phyloP scores from a whole-genome alignment of 345 rosid genomes.

The Bruguiera sexangula region DNA sequence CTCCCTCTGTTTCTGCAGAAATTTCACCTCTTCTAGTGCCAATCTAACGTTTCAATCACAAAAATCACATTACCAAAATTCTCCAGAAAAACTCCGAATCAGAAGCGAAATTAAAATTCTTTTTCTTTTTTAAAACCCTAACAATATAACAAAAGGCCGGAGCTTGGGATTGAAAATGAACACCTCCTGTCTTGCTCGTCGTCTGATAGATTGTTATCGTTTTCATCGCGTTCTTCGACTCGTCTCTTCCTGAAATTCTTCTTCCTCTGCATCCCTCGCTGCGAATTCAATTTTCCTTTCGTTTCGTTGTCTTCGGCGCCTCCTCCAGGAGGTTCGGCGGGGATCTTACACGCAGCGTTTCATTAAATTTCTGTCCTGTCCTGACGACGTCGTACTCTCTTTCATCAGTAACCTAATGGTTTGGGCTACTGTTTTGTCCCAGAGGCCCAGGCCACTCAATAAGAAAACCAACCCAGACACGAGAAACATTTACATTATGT shows the following conservation, averaged over 20 bases:
- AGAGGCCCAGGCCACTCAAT: too few relatives aligned
- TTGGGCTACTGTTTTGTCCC: too few relatives aligned
- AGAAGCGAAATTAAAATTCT: neutral
- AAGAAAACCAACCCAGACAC: too few relatives aligned
- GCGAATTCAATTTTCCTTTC: neutral
- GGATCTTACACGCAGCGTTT: too few relatives aligned
- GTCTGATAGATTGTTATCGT: slow-evolving; percentile 29
- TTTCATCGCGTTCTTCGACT: slow-evolving; percentile 42
- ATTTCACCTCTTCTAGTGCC: slow-evolving; percentile 90
- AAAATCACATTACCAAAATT: neutral
- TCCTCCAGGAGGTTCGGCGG: too few relatives aligned
- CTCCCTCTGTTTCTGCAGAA: slow-evolving; percentile 91
- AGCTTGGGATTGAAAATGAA: neutral
- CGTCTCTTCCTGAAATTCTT: slow-evolving; percentile 57
- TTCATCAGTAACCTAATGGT: too few relatives aligned
- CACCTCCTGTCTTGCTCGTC: slow-evolving; percentile 84
- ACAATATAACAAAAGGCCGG: slow-evolving; percentile 6
- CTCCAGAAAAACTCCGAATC: neutral
- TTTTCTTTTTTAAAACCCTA: neutral
- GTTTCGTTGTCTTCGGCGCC: neutral
- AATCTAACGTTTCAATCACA: slow-evolving; percentile 30
- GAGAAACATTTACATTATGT: too few relatives aligned
- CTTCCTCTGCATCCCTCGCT: slow-evolving; percentile 10
- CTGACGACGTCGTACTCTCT: too few relatives aligned
- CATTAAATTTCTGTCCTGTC: too few relatives aligned